Base-by-base conservation (phyloP, 2,329 filamentous ascomycete species). In the Saccharata proteae region DNA sequence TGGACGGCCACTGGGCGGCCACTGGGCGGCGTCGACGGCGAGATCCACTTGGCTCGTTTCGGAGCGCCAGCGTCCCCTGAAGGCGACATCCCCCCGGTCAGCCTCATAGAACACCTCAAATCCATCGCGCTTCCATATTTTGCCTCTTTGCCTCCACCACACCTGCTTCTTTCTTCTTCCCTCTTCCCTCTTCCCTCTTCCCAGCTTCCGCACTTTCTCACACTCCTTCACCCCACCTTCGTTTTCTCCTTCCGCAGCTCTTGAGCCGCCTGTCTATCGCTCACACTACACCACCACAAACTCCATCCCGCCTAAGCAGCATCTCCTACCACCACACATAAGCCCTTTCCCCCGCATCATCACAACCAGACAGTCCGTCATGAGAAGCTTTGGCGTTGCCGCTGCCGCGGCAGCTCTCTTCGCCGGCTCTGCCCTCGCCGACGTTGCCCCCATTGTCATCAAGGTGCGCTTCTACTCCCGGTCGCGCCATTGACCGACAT, bases 371-470 rank as follows among this genome's bases (percentile, higher is more conserved):
- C 20, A 16, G 14, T 30, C 47, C 57, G 65, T 41, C 40, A 77
- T 77, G 73, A 73, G 51, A 60, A 59, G 58, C 53, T 48, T 69
- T 56, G 44, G 58, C 37, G 39, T 64, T 47, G 58, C 59, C 33
- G 49, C 69, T 38, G 65, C 65, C 43, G 59, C 65, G 41, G 62
- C 68, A 39, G 65, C 65, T 44, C 56, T 75, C 31, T 55, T 71
- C 38, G 58, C 61, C 27, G 55, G 61, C 40, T 50, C 59, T 44
- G 60, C 59, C 41, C 47, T 61, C 31, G 71, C 73, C 32, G 67
- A 69, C 40, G 55, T 79, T 33, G 71, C 74, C 43, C 66, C 74
- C 38, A 77, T 80, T 46, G 59, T 73, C 44, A 74, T 75, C 66
- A 86, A 86, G 71, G 76, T 77, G 16, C 19, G n/a, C n/a, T n/a